These are phyloP conservation scores for Dimocarpus longan DNA, from an alignment of 345 rosid genomes.

Conservation along the genomic window DNA sequence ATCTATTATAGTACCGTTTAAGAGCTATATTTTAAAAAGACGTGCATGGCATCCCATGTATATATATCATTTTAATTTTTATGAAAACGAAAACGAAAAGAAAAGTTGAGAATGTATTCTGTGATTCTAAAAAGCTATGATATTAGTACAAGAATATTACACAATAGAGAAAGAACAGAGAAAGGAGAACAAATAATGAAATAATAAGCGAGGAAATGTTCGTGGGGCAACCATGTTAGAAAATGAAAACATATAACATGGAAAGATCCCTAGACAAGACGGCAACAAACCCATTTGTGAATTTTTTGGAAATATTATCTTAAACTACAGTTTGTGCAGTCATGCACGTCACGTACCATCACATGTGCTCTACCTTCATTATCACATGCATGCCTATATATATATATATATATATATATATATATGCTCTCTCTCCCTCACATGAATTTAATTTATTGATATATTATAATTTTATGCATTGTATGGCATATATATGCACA, in stretches of 20 bases:
- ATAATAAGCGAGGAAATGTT: neutral
- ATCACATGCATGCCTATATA: slow-evolving; percentile 11
- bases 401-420: neutral
- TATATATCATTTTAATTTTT: no score
- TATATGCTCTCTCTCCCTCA: neutral
- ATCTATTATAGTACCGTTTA: no score
- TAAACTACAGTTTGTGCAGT: slow-evolving; percentile 24
- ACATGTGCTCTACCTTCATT: slow-evolving; percentile 18
- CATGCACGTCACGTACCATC: slow-evolving; percentile 41
- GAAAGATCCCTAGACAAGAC: slow-evolving; percentile 43
- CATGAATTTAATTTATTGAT: neutral
- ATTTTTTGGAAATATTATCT: slow-evolving; percentile 25
- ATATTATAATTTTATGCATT: neutral
- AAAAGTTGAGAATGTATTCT: no score
- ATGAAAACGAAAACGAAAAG: no score
- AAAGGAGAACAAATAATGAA: neutral
- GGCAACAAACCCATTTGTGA: slow-evolving; percentile 16
- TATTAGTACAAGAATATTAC: neutral
- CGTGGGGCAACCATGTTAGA: slow-evolving; percentile 5
- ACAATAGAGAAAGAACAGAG: neutral
- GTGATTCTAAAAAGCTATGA: no score
- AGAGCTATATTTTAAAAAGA: no score
- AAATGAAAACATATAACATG: slow-evolving; percentile 35
- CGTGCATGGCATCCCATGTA: no score
- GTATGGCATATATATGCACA: neutral